Conservation (phyloP, 352 stramenopile genomes). For the Bremia lactucae region DNA sequence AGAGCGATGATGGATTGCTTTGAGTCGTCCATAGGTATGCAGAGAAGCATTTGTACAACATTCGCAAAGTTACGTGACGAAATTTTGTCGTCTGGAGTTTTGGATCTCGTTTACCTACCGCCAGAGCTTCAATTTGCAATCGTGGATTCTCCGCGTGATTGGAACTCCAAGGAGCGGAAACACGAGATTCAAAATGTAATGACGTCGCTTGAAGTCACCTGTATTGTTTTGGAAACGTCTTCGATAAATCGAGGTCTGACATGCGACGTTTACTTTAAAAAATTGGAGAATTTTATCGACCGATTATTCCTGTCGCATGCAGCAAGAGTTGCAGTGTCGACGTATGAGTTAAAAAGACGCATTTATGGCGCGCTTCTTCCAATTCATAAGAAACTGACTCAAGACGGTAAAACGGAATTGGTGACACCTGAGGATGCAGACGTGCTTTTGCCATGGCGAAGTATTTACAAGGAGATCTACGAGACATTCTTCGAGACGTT, state of each 20-base stretch:
- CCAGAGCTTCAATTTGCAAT: constrained; percentile 40
- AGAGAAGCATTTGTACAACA: constrained; percentile 18
- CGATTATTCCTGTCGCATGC: constrained; percentile 28
- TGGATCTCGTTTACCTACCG: constrained; percentile 20
- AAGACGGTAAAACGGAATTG: constrained; percentile 5
- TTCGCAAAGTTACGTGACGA: constrained; percentile 19
- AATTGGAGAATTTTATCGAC: constrained; percentile 47
- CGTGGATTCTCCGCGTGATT: constrained; percentile 18
- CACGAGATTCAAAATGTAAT: constrained; percentile 21
- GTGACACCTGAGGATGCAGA: constrained; percentile 13
- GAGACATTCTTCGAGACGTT: constrained; percentile 49
- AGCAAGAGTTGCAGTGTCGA: constrained; percentile 24
- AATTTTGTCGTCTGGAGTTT: constrained; percentile 20
- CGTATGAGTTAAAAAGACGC: constrained; percentile 50
- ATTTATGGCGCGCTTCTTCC: constrained; percentile 42
- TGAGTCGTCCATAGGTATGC: constrained; percentile 16
- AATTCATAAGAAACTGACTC: constrained; percentile 32
- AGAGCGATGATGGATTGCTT: constrained; percentile 24
- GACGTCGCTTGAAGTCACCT: constrained; percentile 19
- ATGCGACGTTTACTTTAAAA: constrained; percentile 48
- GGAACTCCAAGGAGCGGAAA: constrained; percentile 28
- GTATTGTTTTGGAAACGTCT: constrained; percentile 8
- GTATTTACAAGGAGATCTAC: constrained; percentile 52
- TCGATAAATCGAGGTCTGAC: constrained; percentile 21
- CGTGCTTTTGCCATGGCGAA: constrained; percentile 35